Evolutionary conservation across 495 filamentous ascomycete genomes (phyloP), one percentile per base, ranked within the genome.

Genomic region (Letharia columbiana): DNA sequence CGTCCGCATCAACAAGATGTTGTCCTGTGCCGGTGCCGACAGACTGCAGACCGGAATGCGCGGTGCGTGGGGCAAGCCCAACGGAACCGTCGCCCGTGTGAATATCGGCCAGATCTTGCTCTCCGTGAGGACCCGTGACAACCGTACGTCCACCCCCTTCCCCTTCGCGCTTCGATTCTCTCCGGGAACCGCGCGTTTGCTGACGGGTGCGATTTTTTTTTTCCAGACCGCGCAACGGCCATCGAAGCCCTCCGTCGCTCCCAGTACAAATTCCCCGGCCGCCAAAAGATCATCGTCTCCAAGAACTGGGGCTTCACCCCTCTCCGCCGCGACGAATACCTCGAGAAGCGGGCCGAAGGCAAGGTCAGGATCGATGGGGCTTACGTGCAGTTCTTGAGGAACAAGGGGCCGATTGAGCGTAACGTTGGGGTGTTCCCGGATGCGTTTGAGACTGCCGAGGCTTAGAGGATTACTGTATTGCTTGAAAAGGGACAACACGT

Each of bases 1-100:
- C 81, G 86, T 97, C 84, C 94, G 94, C 80, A 98, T 98, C 91
- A 98, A 98, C 90, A 98, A 98, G 86, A 98, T 98, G 94, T 90
- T 98, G 89, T 97, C 93, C 70, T 98, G 94, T 79, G 94, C 94
- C 74, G 94, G 94, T 82, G 94, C 94, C 87, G 94, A 98, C 97
- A 88, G 94, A 86, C 87, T 98, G 75, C 94, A 98, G 80, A 98
- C 94, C 69, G 94, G 94, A 81, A 98, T 98, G 94, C 94, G 94
- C 88, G 94, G 94, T 86, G 94, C 94, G 70, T 98, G 90, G 86
- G 94, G 94, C 78, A 98, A 98, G 87, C 93, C 94, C 79, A 92
- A 97, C 83, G 94, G 93, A 76, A 86, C 85, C 71, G 94, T 98
- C 73, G 94, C 94, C 76, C 94, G 94, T 87, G 92, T 98, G 82